Evolutionary conservation across 2,329 filamentous ascomycete species (phyloP).

Genomic region (Fusarium brevicatenulatum): DNA sequence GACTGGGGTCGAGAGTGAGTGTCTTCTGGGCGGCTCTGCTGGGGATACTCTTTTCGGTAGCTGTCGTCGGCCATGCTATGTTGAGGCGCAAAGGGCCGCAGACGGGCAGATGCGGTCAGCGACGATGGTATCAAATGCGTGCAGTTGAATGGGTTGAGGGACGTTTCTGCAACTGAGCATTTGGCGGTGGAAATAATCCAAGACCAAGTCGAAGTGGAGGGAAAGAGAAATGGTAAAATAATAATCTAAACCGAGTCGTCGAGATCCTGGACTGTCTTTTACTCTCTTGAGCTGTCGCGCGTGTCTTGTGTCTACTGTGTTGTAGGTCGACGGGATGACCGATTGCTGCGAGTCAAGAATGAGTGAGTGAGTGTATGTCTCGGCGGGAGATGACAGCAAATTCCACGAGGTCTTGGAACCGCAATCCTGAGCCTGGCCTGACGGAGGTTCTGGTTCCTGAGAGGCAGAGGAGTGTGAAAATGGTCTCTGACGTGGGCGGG

Average conservation of each 20-base stretch:
- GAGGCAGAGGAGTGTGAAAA: constrained; percentile 27
- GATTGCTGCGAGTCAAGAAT: constrained; percentile 39
- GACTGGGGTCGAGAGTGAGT: constrained; percentile 55
- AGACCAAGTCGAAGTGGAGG: neutral
- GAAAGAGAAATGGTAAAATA: constrained; percentile 10
- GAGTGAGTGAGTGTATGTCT: constrained; percentile 33
- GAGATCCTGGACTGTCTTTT: constrained; percentile 1
- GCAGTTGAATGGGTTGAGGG: constrained; percentile 5
- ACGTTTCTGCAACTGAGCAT: constrained; percentile 34
- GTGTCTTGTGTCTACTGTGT: neutral
- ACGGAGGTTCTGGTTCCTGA: constrained; percentile 26
- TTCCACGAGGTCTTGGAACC: constrained; percentile 41
- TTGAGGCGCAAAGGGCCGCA: constrained; percentile 42
- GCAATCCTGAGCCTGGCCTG: constrained; percentile 36
- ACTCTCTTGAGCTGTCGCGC: constrained; percentile 9
- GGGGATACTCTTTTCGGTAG: constrained; percentile 52
- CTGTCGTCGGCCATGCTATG: constrained; percentile 55
- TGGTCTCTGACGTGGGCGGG: constrained; percentile 40
- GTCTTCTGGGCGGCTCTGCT: constrained; percentile 52
- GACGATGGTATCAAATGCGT: constrained; percentile 26
- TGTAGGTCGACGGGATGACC: constrained; percentile 26
- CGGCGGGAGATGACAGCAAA: constrained; percentile 41
- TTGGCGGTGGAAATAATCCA: constrained; percentile 24
- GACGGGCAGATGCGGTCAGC: constrained; percentile 38
- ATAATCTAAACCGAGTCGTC: constrained; percentile 17